Percentiles rank a stretch among this genome's conserved stretches.
phyloP scores from a whole-genome alignment of 805 yeast genomes.

The Candida maesae region DNA sequence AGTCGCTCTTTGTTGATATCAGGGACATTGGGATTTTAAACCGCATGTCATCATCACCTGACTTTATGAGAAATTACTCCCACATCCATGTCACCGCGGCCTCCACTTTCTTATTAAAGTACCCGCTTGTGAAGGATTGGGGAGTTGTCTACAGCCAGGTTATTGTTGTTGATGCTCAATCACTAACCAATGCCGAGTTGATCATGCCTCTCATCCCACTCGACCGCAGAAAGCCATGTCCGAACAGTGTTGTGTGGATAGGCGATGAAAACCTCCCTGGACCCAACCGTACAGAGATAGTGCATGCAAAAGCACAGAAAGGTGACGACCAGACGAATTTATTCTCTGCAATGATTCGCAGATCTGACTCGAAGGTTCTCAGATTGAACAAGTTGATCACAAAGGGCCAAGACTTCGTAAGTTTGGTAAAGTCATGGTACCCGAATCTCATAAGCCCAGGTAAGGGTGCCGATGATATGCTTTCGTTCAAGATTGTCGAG shows the following conservation, averaged over 20 bases:
- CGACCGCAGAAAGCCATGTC: background rate
- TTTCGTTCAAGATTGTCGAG: no score
- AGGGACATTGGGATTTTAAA: no score
- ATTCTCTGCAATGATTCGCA: no score
- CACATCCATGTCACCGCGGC: slow-evolving; percentile 30
- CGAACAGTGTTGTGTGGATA: slow-evolving; percentile 30
- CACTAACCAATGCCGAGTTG: slow-evolving; percentile 31
- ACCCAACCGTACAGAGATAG: slow-evolving; percentile 15
- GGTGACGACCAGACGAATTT: no score
- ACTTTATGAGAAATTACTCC: no score
- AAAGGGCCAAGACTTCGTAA: background rate
- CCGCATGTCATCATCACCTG: no score
- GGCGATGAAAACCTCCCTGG: slow-evolving; percentile 32
- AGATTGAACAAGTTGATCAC: background rate
- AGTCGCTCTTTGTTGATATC: no score
- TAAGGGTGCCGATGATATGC: no score
- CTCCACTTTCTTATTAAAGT: slow-evolving; percentile 17
- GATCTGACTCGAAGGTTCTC: background rate
- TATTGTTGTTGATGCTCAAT: slow-evolving; percentile 33
- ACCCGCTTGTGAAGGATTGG: background rate
- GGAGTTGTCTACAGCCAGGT: slow-evolving; percentile 27
- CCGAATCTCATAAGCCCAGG: background rate
- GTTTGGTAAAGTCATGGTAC: background rate
- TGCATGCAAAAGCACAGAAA: no score
- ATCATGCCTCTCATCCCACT: slow-evolving; percentile 27